Base-by-base conservation (phyloP, 176 grass and related monocot genomes). In the Oryza meyeriana region DNA sequence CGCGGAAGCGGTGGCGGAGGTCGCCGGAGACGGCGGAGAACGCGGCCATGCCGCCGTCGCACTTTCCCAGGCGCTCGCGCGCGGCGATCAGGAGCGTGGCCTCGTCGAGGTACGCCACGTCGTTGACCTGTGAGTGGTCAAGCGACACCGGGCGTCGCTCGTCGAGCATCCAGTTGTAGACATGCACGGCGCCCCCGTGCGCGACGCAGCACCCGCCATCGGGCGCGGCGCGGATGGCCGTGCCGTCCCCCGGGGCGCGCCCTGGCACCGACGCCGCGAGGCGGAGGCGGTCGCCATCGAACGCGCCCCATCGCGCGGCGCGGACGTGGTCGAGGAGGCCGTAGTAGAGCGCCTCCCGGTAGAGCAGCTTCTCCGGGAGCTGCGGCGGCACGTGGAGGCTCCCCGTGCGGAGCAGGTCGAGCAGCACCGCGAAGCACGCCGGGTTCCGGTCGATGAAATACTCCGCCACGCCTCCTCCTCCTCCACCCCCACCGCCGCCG, bases 81-180 rank as follows among this genome's bases (percentile, higher is more conserved):
- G 90, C 92, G 14, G 92, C 82, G 84, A 98, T 33, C 38, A 98
- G 84, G 28, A 98, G 86, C 68, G 66, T 91, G 79, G 66, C 42
- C 7, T 90, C 73, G 80, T 93, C 88, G 76, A 93, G 85, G 88
- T 93, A 98, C 2, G 84, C 95, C 2, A 91, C 87, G 87, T 98
- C 95, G 87, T 98, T 98, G 84, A 95, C 90, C 79, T 95, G 92
- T 30, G 77, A 87, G 62, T 91, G 80, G 85, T 88, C 95, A 38
- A 95, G 90, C 45, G 81, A 93, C 42, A 98, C 86, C 2, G 92
- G 88, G 8, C 75, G 84, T 62, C 88, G 93, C 78, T 93, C 90
- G 70, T 98, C 90, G 33, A 98, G 90, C 92, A 95, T 93, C 95
- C 92, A 98, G 78, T 98, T 92, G 85, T 98, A 98, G 6, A 93